Evolutionary conservation across 352 stramenopile species (phyloP).

Genomic region (Pythium sukuiense): DNA sequence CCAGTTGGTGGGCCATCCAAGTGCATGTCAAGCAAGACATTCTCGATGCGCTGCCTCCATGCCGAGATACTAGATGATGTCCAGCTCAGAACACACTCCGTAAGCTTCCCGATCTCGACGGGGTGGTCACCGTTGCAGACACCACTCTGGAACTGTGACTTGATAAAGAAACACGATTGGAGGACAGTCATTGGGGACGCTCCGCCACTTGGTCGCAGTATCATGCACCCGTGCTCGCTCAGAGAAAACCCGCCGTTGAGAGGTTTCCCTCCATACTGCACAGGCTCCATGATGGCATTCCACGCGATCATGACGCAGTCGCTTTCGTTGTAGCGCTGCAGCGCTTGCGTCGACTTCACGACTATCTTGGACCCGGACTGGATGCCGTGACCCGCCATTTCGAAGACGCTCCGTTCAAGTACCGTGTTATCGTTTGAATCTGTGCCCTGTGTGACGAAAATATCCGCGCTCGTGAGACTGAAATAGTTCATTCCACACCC

Average conservation of each 20-base stretch:
- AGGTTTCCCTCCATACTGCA: conserved; percentile 33
- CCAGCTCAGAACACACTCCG: no score
- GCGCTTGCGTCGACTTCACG: conserved; percentile 38
- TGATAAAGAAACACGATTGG: conserved; percentile 15
- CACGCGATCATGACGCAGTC: conserved; percentile 44
- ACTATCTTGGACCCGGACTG: conserved; percentile 33
- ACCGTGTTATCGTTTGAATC: conserved; percentile 36
- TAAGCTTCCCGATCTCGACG: no score
- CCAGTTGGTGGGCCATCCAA: no score
- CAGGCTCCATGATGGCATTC: conserved; percentile 37
- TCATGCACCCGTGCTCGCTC: conserved; percentile 31
- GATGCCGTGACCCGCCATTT: conserved; percentile 34
- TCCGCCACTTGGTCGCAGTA: conserved; percentile 1
- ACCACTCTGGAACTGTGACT: conserved; percentile 7
- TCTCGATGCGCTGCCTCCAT: no score
- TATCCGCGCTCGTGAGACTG: no score
- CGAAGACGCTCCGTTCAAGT: conserved; percentile 46
- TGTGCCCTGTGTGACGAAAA: conserved; percentile 4
- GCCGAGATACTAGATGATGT: no score
- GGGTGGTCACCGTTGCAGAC: neutral
- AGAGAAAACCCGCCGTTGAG: conserved; percentile 10
- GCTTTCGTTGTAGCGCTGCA: conserved; percentile 33
- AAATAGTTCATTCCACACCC: no score
- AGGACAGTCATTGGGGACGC: conserved; percentile 6
- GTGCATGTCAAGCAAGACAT: no score